phyloP scores from a whole-genome alignment of 139 green algal genomes.

The Tetradesmus obliquus region DNA sequence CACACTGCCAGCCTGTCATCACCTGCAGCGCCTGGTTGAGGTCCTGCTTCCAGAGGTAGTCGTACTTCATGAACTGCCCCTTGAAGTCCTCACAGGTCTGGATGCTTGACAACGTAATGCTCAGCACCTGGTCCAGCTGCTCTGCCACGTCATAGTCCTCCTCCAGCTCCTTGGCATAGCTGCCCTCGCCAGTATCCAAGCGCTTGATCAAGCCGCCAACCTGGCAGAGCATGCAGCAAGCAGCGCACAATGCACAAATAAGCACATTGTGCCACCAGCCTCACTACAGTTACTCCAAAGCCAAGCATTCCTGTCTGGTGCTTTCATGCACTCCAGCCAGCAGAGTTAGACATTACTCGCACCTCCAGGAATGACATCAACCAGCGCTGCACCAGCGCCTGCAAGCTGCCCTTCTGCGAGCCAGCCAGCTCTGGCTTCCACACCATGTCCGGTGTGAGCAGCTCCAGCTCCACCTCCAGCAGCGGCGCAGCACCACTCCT shows the following conservation, averaged over 20 bases:
- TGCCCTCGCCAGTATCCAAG: slow-evolving; percentile 88
- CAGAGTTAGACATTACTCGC: background rate
- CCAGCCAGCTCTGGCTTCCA: slow-evolving; percentile 85
- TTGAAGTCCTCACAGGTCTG: slow-evolving; percentile 82
- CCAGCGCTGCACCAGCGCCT: slow-evolving; percentile 85
- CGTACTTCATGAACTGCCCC: slow-evolving; percentile 75
- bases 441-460: slow-evolving; percentile 81
- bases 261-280: background rate
- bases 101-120: slow-evolving; percentile 78
- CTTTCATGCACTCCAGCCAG: background rate
- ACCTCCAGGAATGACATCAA: slow-evolving; percentile 82
- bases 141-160: slow-evolving; percentile 86
- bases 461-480: slow-evolving; percentile 88
- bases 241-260: background rate
- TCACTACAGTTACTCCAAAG: background rate
- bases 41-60: slow-evolving; percentile 89
- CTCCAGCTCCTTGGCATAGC: slow-evolving; percentile 91
- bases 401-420: slow-evolving; percentile 60
- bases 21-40: slow-evolving; percentile 65
- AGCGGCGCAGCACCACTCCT: slow-evolving; percentile 60
- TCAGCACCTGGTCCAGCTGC: slow-evolving; percentile 72
- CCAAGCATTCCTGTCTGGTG: background rate
- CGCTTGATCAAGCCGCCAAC: slow-evolving; percentile 81
- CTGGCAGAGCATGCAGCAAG: slow-evolving; percentile 20
- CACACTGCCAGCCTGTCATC: background rate